phyloP scores from a whole-genome alignment of 2,329 filamentous ascomycete species.

The Grosmannia serpens region DNA sequence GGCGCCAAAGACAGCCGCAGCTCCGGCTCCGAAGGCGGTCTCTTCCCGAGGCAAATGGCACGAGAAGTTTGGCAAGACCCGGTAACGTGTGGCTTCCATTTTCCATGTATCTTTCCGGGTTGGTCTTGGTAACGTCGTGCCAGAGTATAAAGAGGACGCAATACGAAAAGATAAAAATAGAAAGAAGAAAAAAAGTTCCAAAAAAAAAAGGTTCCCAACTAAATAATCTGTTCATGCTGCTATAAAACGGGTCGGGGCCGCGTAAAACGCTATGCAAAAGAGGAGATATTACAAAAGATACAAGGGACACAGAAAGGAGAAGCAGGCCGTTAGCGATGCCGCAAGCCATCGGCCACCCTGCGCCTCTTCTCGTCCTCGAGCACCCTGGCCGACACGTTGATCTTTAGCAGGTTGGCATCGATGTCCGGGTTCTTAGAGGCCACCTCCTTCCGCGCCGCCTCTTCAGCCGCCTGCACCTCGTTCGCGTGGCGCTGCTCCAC shows the following conservation, averaged over 20 bases:
- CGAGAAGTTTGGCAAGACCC: conserved; percentile 40
- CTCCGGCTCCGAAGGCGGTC: conserved; percentile 11
- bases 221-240: neutral
- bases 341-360: neutral
- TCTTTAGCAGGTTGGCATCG: conserved; percentile 42
- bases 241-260: neutral
- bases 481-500: conserved; percentile 46
- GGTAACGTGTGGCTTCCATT: conserved; percentile 17
- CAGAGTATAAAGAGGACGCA: neutral
- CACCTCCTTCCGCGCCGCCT: conserved; percentile 42
- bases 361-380: conserved; percentile 27
- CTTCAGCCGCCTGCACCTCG: conserved; percentile 53
- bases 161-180: neutral
- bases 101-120: neutral
- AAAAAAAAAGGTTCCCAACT: neutral
- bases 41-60: conserved; percentile 44
- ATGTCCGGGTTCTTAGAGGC: conserved; percentile 49
- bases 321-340: neutral
- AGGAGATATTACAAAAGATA: neutral
- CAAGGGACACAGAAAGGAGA: neutral
- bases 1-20: neutral
- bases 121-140: neutral
- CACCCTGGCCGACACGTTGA: conserved; percentile 46
- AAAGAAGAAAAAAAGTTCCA: neutral
- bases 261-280: neutral